Evolutionary conservation across 106 monocot genomes (phyloP), one percentile per base, ranked within the genome.

Genomic region (Gastrodia elata): DNA sequence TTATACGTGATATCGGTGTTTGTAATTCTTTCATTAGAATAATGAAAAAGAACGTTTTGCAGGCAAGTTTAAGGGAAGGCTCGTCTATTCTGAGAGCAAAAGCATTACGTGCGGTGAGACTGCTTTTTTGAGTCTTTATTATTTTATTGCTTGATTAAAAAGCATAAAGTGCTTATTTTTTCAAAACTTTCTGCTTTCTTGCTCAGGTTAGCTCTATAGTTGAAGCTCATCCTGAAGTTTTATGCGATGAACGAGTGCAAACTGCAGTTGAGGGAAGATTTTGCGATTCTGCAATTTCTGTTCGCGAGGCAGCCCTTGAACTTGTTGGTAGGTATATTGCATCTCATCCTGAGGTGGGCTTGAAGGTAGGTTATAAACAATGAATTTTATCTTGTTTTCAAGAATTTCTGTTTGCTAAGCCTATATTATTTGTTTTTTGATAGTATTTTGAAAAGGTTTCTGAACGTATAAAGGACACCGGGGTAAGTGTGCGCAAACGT

Each of bases 241-340:
- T 98, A 68, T 86, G 93, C 83, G 98, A 98, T 76, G 87, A 88
- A 71, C 88, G 88, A 70, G 88, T 98, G 80, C 98, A 98, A 79
- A 71, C 49, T 80, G 98, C 93, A 75, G 98, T 98, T 73, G 98
- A 98, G 82, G 98, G 93, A 85, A 86, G 98, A 48, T 98, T 98
- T 78, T 98, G 93, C 76, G 98, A 98, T 70, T 91, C 98, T 59
- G 98, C 98, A 68, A 98, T 98, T 30, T 93, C 93, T 61, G 98
- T 93, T 26, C 88, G 98, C 76, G 93, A 98, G 83, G 98, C 98
- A 81, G 93, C 98, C 36, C 83, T 98, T 68, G 98, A 98, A 81
- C 98, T 98, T 83, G 98, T 98, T 79, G 98, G 98, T 56, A 87
- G 93, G 38, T 93, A 98, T 81, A 98, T 98, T 84, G 88, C 98